Evolutionary conservation across 2,329 filamentous ascomycete species (phyloP).

Genomic region (Fusarium newnesense): DNA sequence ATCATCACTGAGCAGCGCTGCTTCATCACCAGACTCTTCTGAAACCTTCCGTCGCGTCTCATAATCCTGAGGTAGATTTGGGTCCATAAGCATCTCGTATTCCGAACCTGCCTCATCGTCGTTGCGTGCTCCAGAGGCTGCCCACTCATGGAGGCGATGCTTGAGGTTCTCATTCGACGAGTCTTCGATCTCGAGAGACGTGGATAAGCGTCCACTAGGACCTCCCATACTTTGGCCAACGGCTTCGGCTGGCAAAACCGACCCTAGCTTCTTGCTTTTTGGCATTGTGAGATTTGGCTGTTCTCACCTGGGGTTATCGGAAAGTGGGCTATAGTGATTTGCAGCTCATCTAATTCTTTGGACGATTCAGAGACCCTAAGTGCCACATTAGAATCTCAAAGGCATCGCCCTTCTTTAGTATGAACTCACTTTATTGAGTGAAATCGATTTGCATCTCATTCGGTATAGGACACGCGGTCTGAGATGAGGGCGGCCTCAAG

Average conservation of each 20-base stretch:
- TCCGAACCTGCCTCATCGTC: constrained; percentile 60
- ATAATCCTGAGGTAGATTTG: constrained; percentile 60
- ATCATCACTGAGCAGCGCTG: constrained; percentile 39
- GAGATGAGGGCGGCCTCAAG: not conserved
- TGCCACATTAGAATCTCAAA: not conserved
- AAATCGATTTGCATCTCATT: not conserved
- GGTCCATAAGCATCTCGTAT: constrained; percentile 66
- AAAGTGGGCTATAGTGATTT: not conserved
- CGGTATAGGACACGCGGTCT: not conserved
- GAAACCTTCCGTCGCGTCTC: constrained; percentile 46
- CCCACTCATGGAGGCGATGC: constrained; percentile 54
- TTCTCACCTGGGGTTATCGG: not conserved
- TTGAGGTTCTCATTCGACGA: constrained; percentile 40
- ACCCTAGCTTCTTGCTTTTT: constrained; percentile 5
- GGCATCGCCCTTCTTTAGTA: not conserved
- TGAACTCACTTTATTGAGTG: not conserved
- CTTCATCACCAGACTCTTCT: constrained; percentile 38
- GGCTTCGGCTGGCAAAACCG: constrained; percentile 28
- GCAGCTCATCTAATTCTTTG: not conserved
- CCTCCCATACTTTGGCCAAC: constrained; percentile 39
- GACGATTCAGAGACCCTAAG: not conserved
- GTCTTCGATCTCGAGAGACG: constrained; percentile 42
- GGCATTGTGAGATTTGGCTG: constrained; percentile 7
- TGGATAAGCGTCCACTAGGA: constrained; percentile 43
- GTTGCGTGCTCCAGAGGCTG: constrained; percentile 51